Conservation (phyloP, 495 filamentous ascomycete genomes). For the Neurospora africana region DNA sequence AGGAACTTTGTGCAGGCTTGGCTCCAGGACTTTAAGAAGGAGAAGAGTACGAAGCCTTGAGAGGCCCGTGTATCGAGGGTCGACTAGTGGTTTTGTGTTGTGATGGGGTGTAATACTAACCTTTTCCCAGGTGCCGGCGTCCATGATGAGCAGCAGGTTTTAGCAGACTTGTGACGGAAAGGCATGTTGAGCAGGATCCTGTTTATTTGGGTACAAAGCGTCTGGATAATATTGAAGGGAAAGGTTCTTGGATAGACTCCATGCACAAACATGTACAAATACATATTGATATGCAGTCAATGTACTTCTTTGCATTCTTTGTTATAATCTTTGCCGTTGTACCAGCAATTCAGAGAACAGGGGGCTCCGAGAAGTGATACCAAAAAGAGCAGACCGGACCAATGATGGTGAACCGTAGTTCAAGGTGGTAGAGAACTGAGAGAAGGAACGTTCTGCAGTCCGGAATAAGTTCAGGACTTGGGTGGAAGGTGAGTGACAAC, state of each 20-base stretch:
- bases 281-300: not conserved
- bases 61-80: not conserved
- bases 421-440: not conserved
- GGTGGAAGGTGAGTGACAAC: not conserved
- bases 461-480: not conserved
- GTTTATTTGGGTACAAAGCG: not conserved
- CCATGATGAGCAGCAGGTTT: not conserved
- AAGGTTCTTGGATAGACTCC: not conserved
- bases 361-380: not conserved
- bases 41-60: slow-evolving; percentile 1
- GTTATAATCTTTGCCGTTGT: not conserved
- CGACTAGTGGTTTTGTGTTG: not conserved
- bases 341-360: not conserved
- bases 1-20: slow-evolving; percentile 52
- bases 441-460: not conserved
- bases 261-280: not conserved
- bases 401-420: not conserved
- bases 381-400: not conserved
- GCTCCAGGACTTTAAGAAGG: slow-evolving; percentile 45
- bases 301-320: not conserved
- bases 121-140: not conserved
- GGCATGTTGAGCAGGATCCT: not conserved
- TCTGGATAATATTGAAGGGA: not conserved
- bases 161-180: not conserved
- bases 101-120: not conserved